Evolutionary conservation across 257 asterid species (phyloP), one percentile per base, ranked within the genome.

Genomic region (Echium plantagineum): DNA sequence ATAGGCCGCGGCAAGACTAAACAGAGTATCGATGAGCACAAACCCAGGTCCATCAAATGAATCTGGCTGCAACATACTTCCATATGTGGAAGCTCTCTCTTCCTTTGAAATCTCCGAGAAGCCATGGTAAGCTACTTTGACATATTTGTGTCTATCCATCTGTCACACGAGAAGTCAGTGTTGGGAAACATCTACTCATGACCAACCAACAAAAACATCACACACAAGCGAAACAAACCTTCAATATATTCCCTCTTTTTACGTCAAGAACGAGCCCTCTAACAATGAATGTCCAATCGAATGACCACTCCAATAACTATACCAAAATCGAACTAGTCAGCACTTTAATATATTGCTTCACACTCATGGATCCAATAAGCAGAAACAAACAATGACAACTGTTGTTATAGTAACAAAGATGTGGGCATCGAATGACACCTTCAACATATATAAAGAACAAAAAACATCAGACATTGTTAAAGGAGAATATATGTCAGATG

Each of bases 91-190:
- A 52, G 83, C 97, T 84, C 89, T 93, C 24, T 84, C 96, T 76
- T 93, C 96, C 77, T 93, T 93, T 1, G 91, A 78, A 78, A 93
- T 71, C 72, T 89, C 97, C 71, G 69, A 77, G 67, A 86, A 89
- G 66, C 97, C 99, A 80, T 89, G 99, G 76, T 89, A 89, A 63
- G 97, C 96, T 74, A 93, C 94, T 74, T 93, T 93, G 24, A 93
- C 99, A 66, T 89, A 89, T 63, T 93, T 89, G 85, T 93, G 99
- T 42, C 96, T 75, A 68, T 93, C 99, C 99, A 93, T 93, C 97
- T 93, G 78, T 24, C 60, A 67, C 53, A 63, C 32, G 63, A 65
- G 26, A 55, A 72, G 55, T 38, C 52, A 60, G 52, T 53, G 12
- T 42, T 42, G 0, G 17, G 16, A 10, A 42, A 42, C 16, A 42